A percentile compares a stretch with the other conserved stretches of the same genome.
Evolutionary conservation across 306 rosid species (phyloP).

Genomic region (Corylus heterophylla): DNA sequence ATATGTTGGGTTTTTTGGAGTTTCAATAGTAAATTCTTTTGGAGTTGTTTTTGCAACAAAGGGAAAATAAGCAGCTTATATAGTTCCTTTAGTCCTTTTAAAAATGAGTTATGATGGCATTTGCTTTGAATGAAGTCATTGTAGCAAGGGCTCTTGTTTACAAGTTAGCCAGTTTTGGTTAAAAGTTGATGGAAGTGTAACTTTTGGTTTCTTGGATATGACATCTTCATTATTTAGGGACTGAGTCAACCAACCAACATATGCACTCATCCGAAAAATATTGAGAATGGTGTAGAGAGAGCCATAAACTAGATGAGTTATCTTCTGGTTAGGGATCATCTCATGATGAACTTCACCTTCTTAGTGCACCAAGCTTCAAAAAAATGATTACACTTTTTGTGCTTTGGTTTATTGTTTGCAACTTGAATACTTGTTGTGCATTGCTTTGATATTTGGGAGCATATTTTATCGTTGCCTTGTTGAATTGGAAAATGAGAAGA

Average conservation of each 20-base stretch:
- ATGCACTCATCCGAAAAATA: neutral
- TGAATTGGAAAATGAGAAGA: neutral
- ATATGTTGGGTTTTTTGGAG: neutral
- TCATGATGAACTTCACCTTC: neutral
- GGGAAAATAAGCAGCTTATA: neutral
- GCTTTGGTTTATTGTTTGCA: neutral
- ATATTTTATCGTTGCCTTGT: neutral
- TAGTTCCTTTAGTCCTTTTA: neutral
- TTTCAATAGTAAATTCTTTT: neutral
- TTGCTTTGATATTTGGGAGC: neutral
- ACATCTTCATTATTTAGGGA: neutral
- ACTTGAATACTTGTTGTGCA: neutral
- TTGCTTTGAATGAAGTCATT: neutral
- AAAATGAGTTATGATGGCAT: neutral
- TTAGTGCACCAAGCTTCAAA: neutral
- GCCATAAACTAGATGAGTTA: neutral
- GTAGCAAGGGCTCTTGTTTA: neutral
- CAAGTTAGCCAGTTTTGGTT: neutral
- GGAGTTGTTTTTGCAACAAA: neutral
- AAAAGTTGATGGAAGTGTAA: neutral
- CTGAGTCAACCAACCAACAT: neutral
- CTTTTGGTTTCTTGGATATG: neutral
- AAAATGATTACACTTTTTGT: neutral
- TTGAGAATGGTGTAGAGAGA: neutral
- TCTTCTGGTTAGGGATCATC: neutral